Evolutionary conservation across 2,329 filamentous ascomycete genomes (phyloP), one percentile per base, ranked within the genome.

Genomic region (Curvularia verruculosa): DNA sequence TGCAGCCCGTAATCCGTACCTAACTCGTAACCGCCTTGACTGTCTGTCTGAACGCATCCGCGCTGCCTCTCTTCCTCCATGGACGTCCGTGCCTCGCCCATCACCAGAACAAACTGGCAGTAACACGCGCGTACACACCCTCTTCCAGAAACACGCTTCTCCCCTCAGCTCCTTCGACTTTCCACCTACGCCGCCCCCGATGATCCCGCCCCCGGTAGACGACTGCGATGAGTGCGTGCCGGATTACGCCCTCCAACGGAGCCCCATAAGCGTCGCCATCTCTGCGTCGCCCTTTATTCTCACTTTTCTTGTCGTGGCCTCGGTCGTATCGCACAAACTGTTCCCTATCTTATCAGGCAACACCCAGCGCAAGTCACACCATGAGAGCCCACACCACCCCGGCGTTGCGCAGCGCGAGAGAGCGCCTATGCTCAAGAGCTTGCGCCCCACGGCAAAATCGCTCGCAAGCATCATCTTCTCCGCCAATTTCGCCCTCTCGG

Each of bases 401-500:
- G 73, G 57, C 28, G 60, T 66, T 49, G 47, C 58, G 9, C 51
- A 66, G 47, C 70, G 67, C 34, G 69, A 72, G 28, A 61, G 64
- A 37, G 40, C 60, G 4, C 66, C 69, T 1, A 29, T 69, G 45
- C 45, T 72, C 60, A 55, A 79, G 82, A 15, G 80, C 79, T 48
- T 81, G 23, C 64, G 64, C 29, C 56, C 71, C 12, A 65, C 59
- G 10, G 70, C 74, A 34, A 74, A 75, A 43, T 72, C 69, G n/a
- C 59, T 83, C 9, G 80, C 87, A 1, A 87, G 86, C 13, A 77
- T 84, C 55, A 87, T 89, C 1, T 96, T 96, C 75, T 87, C 90
- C 6, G 84, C 86, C 1, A 96, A 90, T 9, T 85, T 95, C 34
- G 91, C 87, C 1, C 82, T 96, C 8, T 89, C 91, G 5, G 84